A percentile compares a stretch with the other conserved stretches of the same genome.
These are phyloP conservation scores for Rubia yunnanensis DNA, from an alignment of 257 asterid genomes.

Conservation along the genomic window DNA sequence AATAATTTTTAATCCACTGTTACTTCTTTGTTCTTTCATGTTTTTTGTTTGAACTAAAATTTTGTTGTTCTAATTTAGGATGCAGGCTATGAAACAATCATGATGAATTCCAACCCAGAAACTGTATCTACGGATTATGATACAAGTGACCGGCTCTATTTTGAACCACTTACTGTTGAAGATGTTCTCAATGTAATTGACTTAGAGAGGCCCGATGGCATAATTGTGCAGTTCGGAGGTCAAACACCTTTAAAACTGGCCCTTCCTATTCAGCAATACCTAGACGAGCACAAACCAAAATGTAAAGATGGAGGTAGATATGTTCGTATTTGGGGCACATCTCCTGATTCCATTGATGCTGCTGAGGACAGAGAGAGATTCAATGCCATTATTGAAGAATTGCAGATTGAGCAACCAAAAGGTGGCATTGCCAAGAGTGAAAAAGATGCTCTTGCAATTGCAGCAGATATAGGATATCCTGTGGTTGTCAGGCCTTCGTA, in stretches of 20 bases:
- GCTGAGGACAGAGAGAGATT: slow-evolving; percentile 95
- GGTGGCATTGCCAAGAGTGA: slow-evolving; percentile 97
- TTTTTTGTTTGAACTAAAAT: background rate
- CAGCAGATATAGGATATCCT: slow-evolving; percentile 85
- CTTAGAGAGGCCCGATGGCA: slow-evolving; percentile 94
- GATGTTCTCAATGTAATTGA: slow-evolving; percentile 87
- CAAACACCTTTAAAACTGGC: slow-evolving; percentile 90
- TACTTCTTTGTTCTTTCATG: background rate
- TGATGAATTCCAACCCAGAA: slow-evolving; percentile 99
- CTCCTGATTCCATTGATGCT: slow-evolving; percentile 93
- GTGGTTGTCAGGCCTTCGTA: slow-evolving; percentile 96
- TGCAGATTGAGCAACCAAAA: slow-evolving; percentile 86
- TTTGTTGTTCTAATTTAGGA: slow-evolving; percentile 37
- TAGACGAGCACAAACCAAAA: slow-evolving; percentile 54
- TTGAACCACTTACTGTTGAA: slow-evolving; percentile 93
- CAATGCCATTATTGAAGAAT: slow-evolving; percentile 67
- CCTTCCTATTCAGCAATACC: slow-evolving; percentile 69
- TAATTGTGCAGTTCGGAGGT: slow-evolving; percentile 96
- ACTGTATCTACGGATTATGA: slow-evolving; percentile 95
- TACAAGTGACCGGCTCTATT: slow-evolving; percentile 94
- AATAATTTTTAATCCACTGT: background rate
- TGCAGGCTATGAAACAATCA: slow-evolving; percentile 91
- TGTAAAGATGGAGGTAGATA: slow-evolving; percentile 54
- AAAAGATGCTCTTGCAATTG: slow-evolving; percentile 81
- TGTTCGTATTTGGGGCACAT: slow-evolving; percentile 95